These are phyloP conservation scores for Orbilia oligospora DNA, from an alignment of 2,329 filamentous ascomycete species.

Conservation along the genomic window DNA sequence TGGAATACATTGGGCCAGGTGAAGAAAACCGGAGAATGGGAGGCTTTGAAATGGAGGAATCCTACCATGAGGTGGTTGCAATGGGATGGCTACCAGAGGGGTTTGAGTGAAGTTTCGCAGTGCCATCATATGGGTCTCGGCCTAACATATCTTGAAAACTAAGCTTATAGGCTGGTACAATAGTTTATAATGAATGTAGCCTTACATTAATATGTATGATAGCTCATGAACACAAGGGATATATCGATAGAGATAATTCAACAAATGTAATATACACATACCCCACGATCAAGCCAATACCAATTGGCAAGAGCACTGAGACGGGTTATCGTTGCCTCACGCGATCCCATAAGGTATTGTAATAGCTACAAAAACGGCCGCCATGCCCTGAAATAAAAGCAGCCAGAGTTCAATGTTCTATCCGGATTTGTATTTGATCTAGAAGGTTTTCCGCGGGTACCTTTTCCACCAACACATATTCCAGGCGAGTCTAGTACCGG, in stretches of 20 bases:
- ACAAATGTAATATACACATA: not conserved
- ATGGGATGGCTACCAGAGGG: slow-evolving; percentile 40
- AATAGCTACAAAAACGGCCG: not conserved
- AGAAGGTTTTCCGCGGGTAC: slow-evolving; percentile 21
- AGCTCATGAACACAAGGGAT: not conserved
- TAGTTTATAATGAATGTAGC: not conserved
- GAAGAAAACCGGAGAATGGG: slow-evolving; percentile 64
- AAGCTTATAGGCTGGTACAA: too few relatives aligned
- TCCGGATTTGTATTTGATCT: slow-evolving; percentile 10
- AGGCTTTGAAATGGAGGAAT: slow-evolving; percentile 41
- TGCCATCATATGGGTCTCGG: slow-evolving; percentile 25
- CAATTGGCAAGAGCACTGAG: not conserved
- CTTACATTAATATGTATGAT: not conserved
- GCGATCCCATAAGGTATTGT: too few relatives aligned
- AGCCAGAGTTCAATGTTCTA: not conserved
- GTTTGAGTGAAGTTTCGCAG: slow-evolving; percentile 27
- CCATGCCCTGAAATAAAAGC: not conserved
- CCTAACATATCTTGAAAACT: slow-evolving; percentile 15
- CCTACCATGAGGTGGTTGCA: slow-evolving; percentile 47
- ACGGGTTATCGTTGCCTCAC: not conserved
- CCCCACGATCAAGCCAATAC: not conserved
- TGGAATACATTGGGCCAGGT: slow-evolving; percentile 65
- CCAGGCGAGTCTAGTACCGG: slow-evolving; percentile 6
- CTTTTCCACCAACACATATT: slow-evolving; percentile 26
- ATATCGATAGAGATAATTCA: not conserved